Conservation (phyloP, 2,329 filamentous ascomycete species). For the Aspergillus thermomutatus region DNA sequence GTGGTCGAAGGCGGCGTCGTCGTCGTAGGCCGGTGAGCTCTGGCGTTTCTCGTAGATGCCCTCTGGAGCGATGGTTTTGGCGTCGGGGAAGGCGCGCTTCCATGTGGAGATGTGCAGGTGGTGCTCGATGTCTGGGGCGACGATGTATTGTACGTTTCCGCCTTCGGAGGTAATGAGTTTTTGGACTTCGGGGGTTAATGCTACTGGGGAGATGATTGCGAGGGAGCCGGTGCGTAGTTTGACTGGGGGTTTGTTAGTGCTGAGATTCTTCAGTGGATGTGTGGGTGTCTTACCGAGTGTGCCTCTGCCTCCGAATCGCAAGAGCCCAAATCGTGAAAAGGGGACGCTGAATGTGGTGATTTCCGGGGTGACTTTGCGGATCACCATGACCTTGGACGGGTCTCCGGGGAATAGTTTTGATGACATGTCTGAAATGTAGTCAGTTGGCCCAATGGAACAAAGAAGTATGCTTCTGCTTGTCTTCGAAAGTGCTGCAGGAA, state of each 20-base stretch:
- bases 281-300: conserved; percentile 63
- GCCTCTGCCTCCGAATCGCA: conserved; percentile 80
- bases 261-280: background rate
- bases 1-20: conserved; percentile 61
- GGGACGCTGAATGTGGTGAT: conserved; percentile 60
- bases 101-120: conserved; percentile 88
- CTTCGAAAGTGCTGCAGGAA: background rate
- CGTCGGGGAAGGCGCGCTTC: conserved; percentile 71
- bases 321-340: conserved; percentile 71
- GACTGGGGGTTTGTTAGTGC: conserved; percentile 47
- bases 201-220: conserved; percentile 86
- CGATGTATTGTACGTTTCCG: conserved; percentile 73
- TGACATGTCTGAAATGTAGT: conserved; percentile 11
- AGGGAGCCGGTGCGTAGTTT: conserved; percentile 72
- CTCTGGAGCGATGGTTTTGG: conserved; percentile 75
- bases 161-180: conserved; percentile 59
- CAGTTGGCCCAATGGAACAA: background rate
- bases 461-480: background rate
- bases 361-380: conserved; percentile 74
- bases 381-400: conserved; percentile 80
- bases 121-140: conserved; percentile 85
- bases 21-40: conserved; percentile 52
- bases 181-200: conserved; percentile 71
- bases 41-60: conserved; percentile 78
- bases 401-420: conserved; percentile 61